A percentile compares a stretch with the other conserved stretches of the same genome.
These are phyloP conservation scores for Termitomyces sp. DNA, from an alignment of 768 basidiomycete species.

Conservation along the genomic window DNA sequence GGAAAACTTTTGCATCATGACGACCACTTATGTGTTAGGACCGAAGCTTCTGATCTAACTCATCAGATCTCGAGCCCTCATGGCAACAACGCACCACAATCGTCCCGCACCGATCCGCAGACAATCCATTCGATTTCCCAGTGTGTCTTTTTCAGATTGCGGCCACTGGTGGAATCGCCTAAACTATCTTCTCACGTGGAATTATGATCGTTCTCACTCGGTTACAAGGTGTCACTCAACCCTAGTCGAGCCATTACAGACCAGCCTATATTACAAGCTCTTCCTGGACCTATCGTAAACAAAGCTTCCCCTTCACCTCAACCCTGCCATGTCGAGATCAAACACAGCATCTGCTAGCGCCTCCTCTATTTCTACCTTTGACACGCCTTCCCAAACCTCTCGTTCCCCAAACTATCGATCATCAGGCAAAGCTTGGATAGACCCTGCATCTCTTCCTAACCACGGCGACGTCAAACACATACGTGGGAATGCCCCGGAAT, in stretches of 20 bases:
- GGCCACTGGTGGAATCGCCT: constrained; percentile 20
- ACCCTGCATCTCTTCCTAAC: constrained; percentile 57
- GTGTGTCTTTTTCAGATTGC: constrained; percentile 22
- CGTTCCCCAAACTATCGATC: constrained; percentile 20
- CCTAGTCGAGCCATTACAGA: constrained; percentile 22
- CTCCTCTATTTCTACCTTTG: constrained; percentile 17
- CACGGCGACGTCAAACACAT: constrained; percentile 52
- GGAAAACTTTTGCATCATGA: background rate
- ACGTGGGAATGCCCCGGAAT: constrained; percentile 57
- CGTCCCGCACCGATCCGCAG: constrained; percentile 34
- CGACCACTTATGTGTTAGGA: constrained; percentile 3
- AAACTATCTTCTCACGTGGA: constrained; percentile 18
- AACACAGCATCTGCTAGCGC: constrained; percentile 22
- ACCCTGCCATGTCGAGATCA: constrained; percentile 24
- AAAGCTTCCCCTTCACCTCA: constrained; percentile 14
- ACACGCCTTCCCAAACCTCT: constrained; percentile 20
- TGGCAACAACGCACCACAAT: constrained; percentile 23
- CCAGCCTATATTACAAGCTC: constrained; percentile 17
- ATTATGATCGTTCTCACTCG: constrained; percentile 17
- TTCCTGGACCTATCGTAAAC: constrained; percentile 5
- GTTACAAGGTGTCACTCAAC: constrained; percentile 18
- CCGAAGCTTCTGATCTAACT: constrained; percentile 17
- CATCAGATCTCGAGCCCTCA: constrained; percentile 21
- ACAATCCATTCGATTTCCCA: constrained; percentile 25
- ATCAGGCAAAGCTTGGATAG: constrained; percentile 50